Conservation (phyloP, 148 eudicot species). For the Agrostemma githago region DNA sequence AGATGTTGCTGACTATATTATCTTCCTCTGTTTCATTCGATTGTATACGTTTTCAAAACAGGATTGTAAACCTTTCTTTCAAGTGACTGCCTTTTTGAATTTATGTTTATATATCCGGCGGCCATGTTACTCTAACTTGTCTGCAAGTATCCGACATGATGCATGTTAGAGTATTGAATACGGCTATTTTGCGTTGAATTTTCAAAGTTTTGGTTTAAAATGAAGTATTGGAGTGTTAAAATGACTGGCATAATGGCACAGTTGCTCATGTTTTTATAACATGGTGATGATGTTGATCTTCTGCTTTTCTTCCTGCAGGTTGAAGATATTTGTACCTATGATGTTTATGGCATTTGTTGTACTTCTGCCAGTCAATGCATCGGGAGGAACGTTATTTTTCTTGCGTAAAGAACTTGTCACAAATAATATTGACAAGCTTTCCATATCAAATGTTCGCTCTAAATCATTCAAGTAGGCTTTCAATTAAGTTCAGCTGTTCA, state of each 20-base stretch:
- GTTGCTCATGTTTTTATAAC: background rate
- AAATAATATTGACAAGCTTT: conserved; percentile 87
- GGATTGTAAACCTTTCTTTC: background rate
- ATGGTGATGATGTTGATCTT: background rate
- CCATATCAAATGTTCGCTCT: conserved; percentile 85
- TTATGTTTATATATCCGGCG: no score
- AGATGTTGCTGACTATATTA: background rate
- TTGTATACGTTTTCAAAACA: background rate
- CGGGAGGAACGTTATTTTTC: conserved; percentile 67
- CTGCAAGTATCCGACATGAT: no score
- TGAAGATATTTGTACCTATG: conserved; percentile 81
- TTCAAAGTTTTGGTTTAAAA: no score
- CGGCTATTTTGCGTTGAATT: no score
- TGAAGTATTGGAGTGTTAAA: no score
- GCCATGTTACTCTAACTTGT: no score
- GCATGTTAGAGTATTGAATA: no score
- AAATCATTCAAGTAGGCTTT: conserved; percentile 62
- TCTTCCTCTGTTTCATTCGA: background rate
- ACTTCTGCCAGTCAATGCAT: conserved; percentile 81
- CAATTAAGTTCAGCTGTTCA: background rate
- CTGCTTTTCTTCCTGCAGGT: conserved; percentile 35
- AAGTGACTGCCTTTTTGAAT: no score
- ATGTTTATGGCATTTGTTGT: conserved; percentile 61
- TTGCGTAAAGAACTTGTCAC: conserved; percentile 70
- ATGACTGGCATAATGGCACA: background rate